A percentile compares a stretch with the other conserved stretches of the same genome.
Conservation (phyloP, 805 yeast species). For the Wickerhamomyces rabaulensis region DNA sequence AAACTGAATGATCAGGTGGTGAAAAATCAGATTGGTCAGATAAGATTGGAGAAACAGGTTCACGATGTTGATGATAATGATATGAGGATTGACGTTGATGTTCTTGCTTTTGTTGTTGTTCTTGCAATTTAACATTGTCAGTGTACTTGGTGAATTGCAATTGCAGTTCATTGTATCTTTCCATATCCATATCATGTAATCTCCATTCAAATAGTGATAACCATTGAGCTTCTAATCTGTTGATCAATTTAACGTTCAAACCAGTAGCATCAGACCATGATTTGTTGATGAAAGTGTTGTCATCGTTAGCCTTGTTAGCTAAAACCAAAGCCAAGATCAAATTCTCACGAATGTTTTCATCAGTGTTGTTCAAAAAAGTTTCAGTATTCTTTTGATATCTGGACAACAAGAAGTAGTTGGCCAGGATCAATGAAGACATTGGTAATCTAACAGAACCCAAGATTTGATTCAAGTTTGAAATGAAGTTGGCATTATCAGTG, state of each 20-base stretch:
- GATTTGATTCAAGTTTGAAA: constrained; percentile 57
- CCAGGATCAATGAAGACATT: constrained; percentile 69
- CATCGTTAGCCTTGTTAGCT: constrained; percentile 94
- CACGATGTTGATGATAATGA: constrained; percentile 8
- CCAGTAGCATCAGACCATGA: constrained; percentile 98
- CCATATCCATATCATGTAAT: constrained; percentile 34
- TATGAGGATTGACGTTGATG: constrained; percentile 6
- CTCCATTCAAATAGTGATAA: constrained; percentile 55
- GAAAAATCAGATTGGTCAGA: constrained; percentile 15
- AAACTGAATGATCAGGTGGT: constrained; percentile 12
- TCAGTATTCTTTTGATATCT: constrained; percentile 38
- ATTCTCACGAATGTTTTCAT: constrained; percentile 43
- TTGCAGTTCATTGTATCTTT: constrained; percentile 19
- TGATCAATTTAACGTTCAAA: constrained; percentile 53
- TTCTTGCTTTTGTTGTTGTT: constrained; percentile 14
- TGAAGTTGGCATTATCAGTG: constrained; percentile 40
- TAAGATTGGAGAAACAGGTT: constrained; percentile 19
- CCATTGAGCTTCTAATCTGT: constrained; percentile 69
- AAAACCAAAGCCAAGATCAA: constrained; percentile 67
- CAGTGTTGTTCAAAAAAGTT: constrained; percentile 25
- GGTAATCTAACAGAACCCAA: constrained; percentile 87
- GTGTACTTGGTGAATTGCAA: constrained; percentile 21
- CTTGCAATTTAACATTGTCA: constrained; percentile 17
- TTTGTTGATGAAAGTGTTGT: constrained; percentile 89
- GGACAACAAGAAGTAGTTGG: constrained; percentile 74